Evolutionary conservation across 257 asterid species (phyloP).

Genomic region (Plectranthus barbatus): DNA sequence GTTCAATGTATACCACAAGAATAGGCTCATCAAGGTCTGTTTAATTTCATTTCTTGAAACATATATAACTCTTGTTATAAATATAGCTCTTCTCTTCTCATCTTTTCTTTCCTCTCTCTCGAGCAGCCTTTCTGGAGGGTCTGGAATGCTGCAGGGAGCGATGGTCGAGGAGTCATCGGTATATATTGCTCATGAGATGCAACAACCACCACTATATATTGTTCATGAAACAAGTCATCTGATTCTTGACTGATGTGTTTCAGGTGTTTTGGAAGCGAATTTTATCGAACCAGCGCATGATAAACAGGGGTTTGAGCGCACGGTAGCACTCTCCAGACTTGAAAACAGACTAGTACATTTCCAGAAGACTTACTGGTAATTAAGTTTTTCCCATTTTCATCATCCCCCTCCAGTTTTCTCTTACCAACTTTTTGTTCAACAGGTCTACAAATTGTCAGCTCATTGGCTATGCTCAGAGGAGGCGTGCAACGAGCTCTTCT

Average conservation of each 20-base stretch:
- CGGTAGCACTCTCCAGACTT: slow-evolving; percentile 40
- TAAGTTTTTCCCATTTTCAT: no score
- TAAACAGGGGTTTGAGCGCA: slow-evolving; percentile 69
- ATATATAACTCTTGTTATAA: no score
- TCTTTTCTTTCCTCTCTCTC: no score
- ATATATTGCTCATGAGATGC: no score
- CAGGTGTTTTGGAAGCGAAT: slow-evolving; percentile 53
- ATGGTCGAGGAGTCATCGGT: slow-evolving; percentile 75
- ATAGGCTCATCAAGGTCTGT: slow-evolving; percentile 67
- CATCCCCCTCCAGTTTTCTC: no score
- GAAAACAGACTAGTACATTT: slow-evolving; percentile 29
- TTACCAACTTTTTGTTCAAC: not conserved
- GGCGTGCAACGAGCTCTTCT: slow-evolving; percentile 6
- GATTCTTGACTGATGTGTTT: no score
- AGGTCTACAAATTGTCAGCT: slow-evolving; percentile 52
- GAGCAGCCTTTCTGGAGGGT: slow-evolving; percentile 83
- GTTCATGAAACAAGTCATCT: no score
- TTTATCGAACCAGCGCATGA: slow-evolving; percentile 79
- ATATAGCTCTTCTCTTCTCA: no score
- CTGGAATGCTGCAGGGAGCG: slow-evolving; percentile 91
- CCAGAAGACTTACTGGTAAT: slow-evolving; percentile 53
- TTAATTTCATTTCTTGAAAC: no score
- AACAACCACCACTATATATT: no score
- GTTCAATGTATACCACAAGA: slow-evolving; percentile 78
- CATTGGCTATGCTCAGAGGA: slow-evolving; percentile 55